Conservation (phyloP, 495 filamentous ascomycete genomes). For the Glonium stellatum region DNA sequence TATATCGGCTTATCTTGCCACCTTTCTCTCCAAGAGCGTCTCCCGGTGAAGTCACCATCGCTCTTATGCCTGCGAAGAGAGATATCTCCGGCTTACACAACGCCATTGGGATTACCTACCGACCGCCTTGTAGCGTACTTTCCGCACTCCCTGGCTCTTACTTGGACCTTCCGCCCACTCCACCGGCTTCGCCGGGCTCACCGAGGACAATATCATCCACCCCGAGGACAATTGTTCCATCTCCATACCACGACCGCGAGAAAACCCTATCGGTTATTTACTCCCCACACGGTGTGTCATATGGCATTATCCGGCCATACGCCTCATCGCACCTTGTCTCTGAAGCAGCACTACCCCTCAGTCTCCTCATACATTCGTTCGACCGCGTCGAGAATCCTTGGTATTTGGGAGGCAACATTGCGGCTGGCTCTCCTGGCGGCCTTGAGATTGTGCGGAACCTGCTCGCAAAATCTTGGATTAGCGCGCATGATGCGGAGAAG, state of each 20-base stretch:
- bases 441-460: constrained; percentile 50
- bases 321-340: constrained; percentile 48
- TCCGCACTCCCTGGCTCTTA: constrained; percentile 27
- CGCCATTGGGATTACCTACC: constrained; percentile 65
- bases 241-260: constrained; percentile 28
- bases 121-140: constrained; percentile 43
- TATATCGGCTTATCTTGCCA: constrained; percentile 46
- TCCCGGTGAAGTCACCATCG: constrained; percentile 57
- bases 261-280: constrained; percentile 51
- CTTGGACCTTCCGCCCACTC: constrained; percentile 27
- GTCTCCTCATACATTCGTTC: constrained; percentile 57
- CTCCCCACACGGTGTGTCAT: constrained; percentile 53
- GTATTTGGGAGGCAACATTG: constrained; percentile 59
- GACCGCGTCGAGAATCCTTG: constrained; percentile 53
- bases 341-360: constrained; percentile 55
- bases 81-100: constrained; percentile 57
- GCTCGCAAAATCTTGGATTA: constrained; percentile 52
- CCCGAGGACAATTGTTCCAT: constrained; percentile 21
- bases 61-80: constrained; percentile 53
- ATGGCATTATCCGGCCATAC: constrained; percentile 46
- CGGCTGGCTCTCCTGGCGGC: constrained; percentile 50
- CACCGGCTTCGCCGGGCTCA: constrained; percentile 26
- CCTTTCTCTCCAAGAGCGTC: constrained; percentile 40
- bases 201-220: constrained; percentile 19
- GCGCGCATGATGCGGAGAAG: constrained; percentile 62